Evolutionary conservation across 164 flowering plant species (phyloP).

Genomic region (Aristolochia fimbriata): DNA sequence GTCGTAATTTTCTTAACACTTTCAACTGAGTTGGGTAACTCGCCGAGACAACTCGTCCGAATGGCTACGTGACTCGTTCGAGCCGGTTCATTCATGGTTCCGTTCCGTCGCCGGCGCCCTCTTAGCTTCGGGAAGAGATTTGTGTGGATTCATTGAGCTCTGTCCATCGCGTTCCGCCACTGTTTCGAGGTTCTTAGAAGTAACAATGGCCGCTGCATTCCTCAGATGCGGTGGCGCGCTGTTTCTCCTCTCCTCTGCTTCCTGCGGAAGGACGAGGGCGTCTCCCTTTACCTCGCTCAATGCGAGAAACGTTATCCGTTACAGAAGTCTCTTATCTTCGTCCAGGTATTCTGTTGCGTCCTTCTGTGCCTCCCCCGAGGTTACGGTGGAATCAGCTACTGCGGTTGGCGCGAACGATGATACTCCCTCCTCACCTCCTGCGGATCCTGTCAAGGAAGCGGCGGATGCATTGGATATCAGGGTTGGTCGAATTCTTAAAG

Average conservation of each 20-base stretch:
- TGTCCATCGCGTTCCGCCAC: background rate
- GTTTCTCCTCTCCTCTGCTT: background rate
- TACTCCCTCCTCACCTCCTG: background rate
- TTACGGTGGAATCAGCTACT: no score
- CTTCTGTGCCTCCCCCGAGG: background rate
- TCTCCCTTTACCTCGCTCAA: background rate
- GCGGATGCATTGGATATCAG: conserved; percentile 61
- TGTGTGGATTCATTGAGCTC: no score
- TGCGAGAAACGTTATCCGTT: background rate
- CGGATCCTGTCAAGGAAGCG: conserved; percentile 28
- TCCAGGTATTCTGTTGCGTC: background rate
- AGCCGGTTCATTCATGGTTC: no score
- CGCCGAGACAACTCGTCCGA: no score
- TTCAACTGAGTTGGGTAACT: no score
- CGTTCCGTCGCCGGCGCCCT: no score
- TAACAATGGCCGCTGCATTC: background rate
- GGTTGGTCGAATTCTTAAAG: conserved; percentile 65
- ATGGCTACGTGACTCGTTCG: no score
- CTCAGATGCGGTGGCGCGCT: background rate
- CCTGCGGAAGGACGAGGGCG: background rate
- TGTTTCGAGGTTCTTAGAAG: background rate
- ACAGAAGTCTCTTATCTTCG: background rate
- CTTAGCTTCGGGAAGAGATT: no score
- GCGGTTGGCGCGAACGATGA: background rate
- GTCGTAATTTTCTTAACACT: no score